Conservation (phyloP, 2,329 filamentous ascomycete species). For the Pseudogymnoascus pannorum region DNA sequence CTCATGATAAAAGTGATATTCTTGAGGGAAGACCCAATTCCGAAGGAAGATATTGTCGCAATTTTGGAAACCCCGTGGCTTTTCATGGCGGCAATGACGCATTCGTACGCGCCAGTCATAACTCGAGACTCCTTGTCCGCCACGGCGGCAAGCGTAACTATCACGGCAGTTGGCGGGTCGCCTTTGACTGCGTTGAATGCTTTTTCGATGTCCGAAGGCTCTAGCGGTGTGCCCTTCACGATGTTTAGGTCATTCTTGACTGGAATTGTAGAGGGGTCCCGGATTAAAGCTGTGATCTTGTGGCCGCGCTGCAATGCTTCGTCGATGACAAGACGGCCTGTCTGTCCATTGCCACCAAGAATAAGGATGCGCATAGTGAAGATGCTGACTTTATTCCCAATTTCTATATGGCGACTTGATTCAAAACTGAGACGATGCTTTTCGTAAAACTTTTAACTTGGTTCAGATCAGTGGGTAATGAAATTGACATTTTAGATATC, state of each 20-base stretch:
- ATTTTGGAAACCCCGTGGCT: constrained; percentile 34
- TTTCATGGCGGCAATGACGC: constrained; percentile 32
- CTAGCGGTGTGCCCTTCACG: constrained; percentile 33
- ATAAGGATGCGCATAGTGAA: constrained; percentile 29
- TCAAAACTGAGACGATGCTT: neutral
- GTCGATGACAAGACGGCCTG: constrained; percentile 37
- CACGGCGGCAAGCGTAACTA: constrained; percentile 31
- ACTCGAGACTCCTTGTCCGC: constrained; percentile 29
- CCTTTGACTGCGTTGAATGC: constrained; percentile 40
- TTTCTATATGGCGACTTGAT: neutral
- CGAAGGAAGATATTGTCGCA: constrained; percentile 44
- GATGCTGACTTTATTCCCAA: neutral
- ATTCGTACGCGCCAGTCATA: constrained; percentile 37
- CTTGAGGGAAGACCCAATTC: constrained; percentile 38
- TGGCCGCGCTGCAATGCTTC: constrained; percentile 31
- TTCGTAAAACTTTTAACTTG: neutral
- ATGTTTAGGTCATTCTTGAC: constrained; percentile 31
- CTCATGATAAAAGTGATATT: constrained; percentile 37
- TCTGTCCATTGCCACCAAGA: constrained; percentile 41
- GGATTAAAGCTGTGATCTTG: constrained; percentile 39
- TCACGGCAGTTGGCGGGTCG: constrained; percentile 42
- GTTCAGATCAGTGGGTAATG: neutral
- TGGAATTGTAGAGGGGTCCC: constrained; percentile 31
- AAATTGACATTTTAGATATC: neutral
- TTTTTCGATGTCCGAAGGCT: constrained; percentile 30